Evolutionary conservation across 1,139 yeast species (phyloP), one percentile per base, ranked within the genome.

Genomic region (Hanseniaspora uvarum): DNA sequence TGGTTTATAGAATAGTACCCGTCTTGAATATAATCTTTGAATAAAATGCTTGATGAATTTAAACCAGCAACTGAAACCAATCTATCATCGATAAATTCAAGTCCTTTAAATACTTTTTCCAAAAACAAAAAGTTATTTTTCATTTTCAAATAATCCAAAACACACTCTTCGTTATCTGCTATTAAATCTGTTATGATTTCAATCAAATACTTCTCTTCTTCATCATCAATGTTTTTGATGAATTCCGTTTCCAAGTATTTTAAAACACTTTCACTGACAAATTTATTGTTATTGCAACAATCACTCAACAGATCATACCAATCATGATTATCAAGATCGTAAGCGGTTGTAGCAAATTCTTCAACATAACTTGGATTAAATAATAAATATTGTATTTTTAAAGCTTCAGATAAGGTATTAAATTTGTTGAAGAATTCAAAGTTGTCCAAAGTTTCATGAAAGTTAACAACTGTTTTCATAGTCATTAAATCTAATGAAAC

Each of bases 51-150:
- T 26, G 34, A 8, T 5, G 43, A 12, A 5, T 41, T 19, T 11
- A 49, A 41, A 10, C 43, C 53, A 18, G 46, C 28, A 18, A 41
- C 37, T 34, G 45, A n/a, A 11, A 49, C n/a, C 8, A 49, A 14
- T 5, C 28, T 30, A 5, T 8, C 23, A 16, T 49, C 53, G 7
- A 49, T 14, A 2, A 26, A 18, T 14, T 34, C 37, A 24, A 49
- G 41, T 5, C 5, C 4, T 10, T 28, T 24, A 7, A 49, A 49
- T 23, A 41, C 21, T 11, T 16, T 26, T 18, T 41, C 31, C 11
- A 49, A 26, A 7, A 24, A 5, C 21, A 49, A 28, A 12, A 41
- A 16, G 12, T 41, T 8, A 18, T 14, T 33, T 3, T 38, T 26
- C 4, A 34, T 23, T 5, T 5, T 26, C 28, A 49, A 26, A 14